A percentile compares a stretch with the other conserved stretches of the same genome.
Conservation (phyloP, 352 stramenopile genomes). For the Phytophthora litchii region DNA sequence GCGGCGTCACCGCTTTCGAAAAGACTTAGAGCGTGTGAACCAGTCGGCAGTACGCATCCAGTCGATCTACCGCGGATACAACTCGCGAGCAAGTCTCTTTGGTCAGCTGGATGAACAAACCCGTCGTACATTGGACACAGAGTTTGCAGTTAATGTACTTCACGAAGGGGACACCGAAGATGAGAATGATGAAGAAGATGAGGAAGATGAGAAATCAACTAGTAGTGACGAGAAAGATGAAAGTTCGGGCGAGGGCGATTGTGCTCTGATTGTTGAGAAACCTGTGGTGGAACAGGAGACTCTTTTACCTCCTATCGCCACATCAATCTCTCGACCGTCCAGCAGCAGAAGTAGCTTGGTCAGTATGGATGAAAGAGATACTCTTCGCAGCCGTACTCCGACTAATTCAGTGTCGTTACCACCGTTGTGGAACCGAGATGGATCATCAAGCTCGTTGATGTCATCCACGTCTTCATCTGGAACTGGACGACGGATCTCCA, state of each 20-base stretch:
- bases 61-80: slow-evolving; percentile 72
- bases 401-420: slow-evolving; percentile 33
- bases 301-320: slow-evolving; percentile 26
- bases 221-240: slow-evolving; percentile 1
- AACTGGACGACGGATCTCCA: slow-evolving; percentile 25
- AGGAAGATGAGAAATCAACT: background rate
- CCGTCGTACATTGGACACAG: slow-evolving; percentile 14
- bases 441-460: slow-evolving; percentile 22
- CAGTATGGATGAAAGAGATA: background rate
- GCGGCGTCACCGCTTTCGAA: slow-evolving; percentile 47
- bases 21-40: slow-evolving; percentile 67
- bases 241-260: background rate
- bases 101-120: slow-evolving; percentile 43
- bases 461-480: slow-evolving; percentile 15
- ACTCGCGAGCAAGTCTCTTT: slow-evolving; percentile 50
- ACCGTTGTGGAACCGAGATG: slow-evolving; percentile 18
- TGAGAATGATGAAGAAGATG: slow-evolving; percentile 22
- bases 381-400: slow-evolving; percentile 1
- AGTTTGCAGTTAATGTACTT: slow-evolving; percentile 7
- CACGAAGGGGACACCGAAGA: slow-evolving; percentile 23
- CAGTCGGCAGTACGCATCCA: slow-evolving; percentile 68
- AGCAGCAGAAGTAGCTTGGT: slow-evolving; percentile 18
- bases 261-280: background rate
- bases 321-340: slow-evolving; percentile 7
- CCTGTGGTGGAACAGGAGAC: background rate